Conservation (phyloP, 2,329 filamentous ascomycete genomes). For the Paracamarosporium sp. region DNA sequence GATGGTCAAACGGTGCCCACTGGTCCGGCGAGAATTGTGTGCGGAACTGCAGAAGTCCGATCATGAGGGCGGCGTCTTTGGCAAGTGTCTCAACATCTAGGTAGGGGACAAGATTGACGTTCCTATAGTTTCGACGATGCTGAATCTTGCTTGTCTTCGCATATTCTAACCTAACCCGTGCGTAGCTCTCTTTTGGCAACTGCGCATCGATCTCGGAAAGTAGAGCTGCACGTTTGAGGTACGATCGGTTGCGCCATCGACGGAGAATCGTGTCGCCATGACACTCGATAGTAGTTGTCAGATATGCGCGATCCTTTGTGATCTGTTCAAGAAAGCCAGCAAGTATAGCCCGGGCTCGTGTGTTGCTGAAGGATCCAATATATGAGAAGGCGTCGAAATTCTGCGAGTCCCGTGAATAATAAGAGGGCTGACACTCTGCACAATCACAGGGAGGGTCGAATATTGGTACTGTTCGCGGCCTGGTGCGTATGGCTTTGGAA, state of each 20-base stretch:
- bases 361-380: background rate
- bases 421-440: background rate
- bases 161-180: background rate
- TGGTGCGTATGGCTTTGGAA: background rate
- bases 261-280: conserved; percentile 13
- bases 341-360: background rate
- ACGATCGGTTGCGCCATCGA: conserved; percentile 14
- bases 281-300: background rate
- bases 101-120: background rate
- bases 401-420: background rate
- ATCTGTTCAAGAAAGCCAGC: background rate
- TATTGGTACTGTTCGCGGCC: background rate
- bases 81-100: background rate
- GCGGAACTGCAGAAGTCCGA: conserved; percentile 12
- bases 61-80: background rate
- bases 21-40: background rate
- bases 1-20: conserved; percentile 13
- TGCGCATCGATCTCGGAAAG: conserved; percentile 1
- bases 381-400: background rate
- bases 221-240: conserved; percentile 5
- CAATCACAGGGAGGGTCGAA: background rate
- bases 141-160: background rate
- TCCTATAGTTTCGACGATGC: background rate
- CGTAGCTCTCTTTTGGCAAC: conserved; percentile 8
- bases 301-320: background rate